Evolutionary conservation across 2,329 filamentous ascomycete species (phyloP), one percentile per base, ranked within the genome.

Genomic region (Nakataea oryzae): DNA sequence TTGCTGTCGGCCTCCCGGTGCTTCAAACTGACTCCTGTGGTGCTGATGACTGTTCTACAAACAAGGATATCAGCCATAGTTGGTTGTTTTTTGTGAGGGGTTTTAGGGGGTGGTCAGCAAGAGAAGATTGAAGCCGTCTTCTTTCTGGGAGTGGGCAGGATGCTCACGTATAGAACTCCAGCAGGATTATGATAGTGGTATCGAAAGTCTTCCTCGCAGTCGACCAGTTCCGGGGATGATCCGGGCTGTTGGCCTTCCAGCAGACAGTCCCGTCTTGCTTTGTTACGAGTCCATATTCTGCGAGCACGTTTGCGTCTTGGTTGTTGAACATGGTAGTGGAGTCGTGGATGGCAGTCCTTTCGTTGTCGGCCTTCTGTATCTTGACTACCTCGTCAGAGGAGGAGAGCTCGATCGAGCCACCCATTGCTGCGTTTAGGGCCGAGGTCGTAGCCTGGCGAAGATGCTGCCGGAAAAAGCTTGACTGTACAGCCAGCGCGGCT

Each of bases 131-230:
- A 54, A n/a, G 30, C 30, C 30, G 8, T 32, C 13, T 11, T 32
- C 13, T 11, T 12, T 32, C 50, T 26, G 17, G 50, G 50, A 9
- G 3, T 14, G n/a, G 24, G 21, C 57, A 21, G 29, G 11, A 12
- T 13, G 57, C 65, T 62, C 41, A 68, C 67, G 66, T 69, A 32
- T 66, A 69, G 17, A 69, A 62, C 58, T 69, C 67, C 12, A 69
- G 62, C 13, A 68, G 34, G 11, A 69, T 64, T 14, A 68, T 68
- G 21, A 67, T 30, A 1, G 63, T 59, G 3, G 62, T 67, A 50
- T 66, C 67, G 60, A 66, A 69, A 27, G 57, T 41, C 62, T 65
- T 67, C 34, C 61, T 64, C 14, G 63, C 63, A 1, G 64, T 62
- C 5, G 63, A 62, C 65, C 66, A 70, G 30, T 67, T 67, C 8